Evolutionary conservation across 2,329 filamentous ascomycete genomes (phyloP).

Genomic region (Aureobasidium sp.): DNA sequence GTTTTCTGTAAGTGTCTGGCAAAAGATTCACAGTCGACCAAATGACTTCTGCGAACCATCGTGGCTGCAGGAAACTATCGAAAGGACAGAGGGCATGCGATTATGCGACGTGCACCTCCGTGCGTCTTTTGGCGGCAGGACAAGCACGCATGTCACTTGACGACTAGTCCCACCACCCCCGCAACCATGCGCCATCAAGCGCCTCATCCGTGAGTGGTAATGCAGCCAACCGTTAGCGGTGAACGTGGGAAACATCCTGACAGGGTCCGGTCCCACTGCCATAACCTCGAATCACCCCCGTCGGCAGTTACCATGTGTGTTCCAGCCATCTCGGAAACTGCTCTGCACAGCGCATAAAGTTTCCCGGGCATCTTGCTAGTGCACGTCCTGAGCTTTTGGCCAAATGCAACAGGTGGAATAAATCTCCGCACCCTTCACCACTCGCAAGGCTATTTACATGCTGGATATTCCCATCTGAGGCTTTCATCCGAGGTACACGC

Average conservation of each 20-base stretch:
- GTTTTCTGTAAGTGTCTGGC: not conserved
- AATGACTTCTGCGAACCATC: conserved; percentile 13
- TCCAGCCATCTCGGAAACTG: conserved; percentile 10
- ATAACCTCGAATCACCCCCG: conserved; percentile 1
- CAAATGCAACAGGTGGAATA: conserved; percentile 13
- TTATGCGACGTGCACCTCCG: not conserved
- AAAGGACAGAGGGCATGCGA: conserved; percentile 7
- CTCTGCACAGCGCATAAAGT: conserved; percentile 9
- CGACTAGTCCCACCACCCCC: conserved; percentile 14
- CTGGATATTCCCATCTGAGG: conserved; percentile 4
- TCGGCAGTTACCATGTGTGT: conserved; percentile 11
- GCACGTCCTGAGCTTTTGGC: not conserved
- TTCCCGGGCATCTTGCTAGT: conserved; percentile 10
- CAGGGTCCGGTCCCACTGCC: conserved; percentile 12
- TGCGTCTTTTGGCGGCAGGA: conserved; percentile 4
- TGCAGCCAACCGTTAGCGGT: conserved; percentile 15
- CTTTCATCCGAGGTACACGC: conserved; percentile 11
- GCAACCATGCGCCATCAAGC: conserved; percentile 13
- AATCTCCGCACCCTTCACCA: conserved; percentile 3
- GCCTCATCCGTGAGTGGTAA: conserved; percentile 13
- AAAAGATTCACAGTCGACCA: not conserved
- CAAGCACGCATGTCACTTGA: conserved; percentile 13
- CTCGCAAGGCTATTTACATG: conserved; percentile 12
- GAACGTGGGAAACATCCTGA: conserved; percentile 12
- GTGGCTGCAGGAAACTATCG: conserved; percentile 14